phyloP scores from a whole-genome alignment of 192 early-diverging fungal genomes.

The Backusella psychrophila region DNA sequence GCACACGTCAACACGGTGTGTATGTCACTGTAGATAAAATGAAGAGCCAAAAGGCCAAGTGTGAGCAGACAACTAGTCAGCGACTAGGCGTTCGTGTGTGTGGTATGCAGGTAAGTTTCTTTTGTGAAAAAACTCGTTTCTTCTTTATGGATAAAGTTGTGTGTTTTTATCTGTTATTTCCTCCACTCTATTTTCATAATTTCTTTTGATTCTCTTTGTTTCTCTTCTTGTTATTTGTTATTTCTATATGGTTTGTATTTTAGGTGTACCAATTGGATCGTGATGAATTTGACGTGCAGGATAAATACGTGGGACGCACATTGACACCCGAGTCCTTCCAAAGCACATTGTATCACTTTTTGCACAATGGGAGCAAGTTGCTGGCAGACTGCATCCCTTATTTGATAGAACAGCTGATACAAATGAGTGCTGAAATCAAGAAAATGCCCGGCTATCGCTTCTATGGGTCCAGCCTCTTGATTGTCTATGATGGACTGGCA shows the following conservation, averaged over 20 bases:
- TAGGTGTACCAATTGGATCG: background rate
- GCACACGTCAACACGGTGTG: slow-evolving; percentile 93
- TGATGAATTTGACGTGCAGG: slow-evolving; percentile 35
- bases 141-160: background rate
- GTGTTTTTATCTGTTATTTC: background rate
- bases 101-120: slow-evolving; percentile 82
- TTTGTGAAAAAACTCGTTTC: background rate
- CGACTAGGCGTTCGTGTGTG: slow-evolving; percentile 92
- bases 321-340: slow-evolving; percentile 80
- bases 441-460: slow-evolving; percentile 82
- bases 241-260: background rate
- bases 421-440: slow-evolving; percentile 69
- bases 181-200: slow-evolving; percentile 5
- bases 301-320: slow-evolving; percentile 92
- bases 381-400: slow-evolving; percentile 74
- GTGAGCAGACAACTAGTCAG: slow-evolving; percentile 88
- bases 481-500: slow-evolving; percentile 84
- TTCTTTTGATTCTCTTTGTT: background rate
- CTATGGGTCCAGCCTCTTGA: slow-evolving; percentile 83
- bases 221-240: background rate
- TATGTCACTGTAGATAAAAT: slow-evolving; percentile 80
- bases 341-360: slow-evolving; percentile 72
- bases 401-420: slow-evolving; percentile 69
- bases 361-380: slow-evolving; percentile 84
- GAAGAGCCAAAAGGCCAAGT: slow-evolving; percentile 86